These are phyloP conservation scores for Mallotus repandus DNA, from an alignment of 441 rosid species.

Conservation along the genomic window DNA sequence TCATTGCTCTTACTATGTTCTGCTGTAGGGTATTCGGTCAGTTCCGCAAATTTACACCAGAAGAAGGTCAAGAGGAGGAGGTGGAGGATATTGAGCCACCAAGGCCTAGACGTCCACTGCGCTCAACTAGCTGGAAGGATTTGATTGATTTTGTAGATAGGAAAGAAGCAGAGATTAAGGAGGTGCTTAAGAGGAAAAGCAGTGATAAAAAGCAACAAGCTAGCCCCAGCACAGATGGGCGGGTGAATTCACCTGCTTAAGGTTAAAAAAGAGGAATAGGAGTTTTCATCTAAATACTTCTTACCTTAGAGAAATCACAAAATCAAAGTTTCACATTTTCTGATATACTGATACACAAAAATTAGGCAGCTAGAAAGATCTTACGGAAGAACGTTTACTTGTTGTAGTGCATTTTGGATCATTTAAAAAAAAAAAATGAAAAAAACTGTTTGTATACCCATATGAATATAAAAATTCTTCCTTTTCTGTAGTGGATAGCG, in stretches of 20 bases:
- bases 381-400: background rate
- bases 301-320: background rate
- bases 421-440: background rate
- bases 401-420: conserved; percentile 13
- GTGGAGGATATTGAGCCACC: conserved; percentile 55
- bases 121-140: conserved; percentile 52
- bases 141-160: conserved; percentile 65
- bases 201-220: conserved; percentile 42
- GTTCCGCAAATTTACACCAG: conserved; percentile 54
- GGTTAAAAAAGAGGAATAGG: background rate
- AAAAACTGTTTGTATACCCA: background rate
- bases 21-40: conserved; percentile 53
- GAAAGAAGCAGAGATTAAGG: conserved; percentile 70
- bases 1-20: conserved; percentile 54
- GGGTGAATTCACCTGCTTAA: conserved; percentile 27
- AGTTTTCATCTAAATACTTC: background rate
- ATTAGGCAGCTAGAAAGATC: conserved; percentile 9
- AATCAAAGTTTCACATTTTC: background rate
- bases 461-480: background rate
- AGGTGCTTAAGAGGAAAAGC: conserved; percentile 48
- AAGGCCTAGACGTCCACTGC: conserved; percentile 37
- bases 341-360: background rate
- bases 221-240: conserved; percentile 39
- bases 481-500: background rate
- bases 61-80: conserved; percentile 30